Evolutionary conservation across 306 rosid genomes (phyloP), one percentile per base, ranked within the genome.

Genomic region (Nissolia schottii): DNA sequence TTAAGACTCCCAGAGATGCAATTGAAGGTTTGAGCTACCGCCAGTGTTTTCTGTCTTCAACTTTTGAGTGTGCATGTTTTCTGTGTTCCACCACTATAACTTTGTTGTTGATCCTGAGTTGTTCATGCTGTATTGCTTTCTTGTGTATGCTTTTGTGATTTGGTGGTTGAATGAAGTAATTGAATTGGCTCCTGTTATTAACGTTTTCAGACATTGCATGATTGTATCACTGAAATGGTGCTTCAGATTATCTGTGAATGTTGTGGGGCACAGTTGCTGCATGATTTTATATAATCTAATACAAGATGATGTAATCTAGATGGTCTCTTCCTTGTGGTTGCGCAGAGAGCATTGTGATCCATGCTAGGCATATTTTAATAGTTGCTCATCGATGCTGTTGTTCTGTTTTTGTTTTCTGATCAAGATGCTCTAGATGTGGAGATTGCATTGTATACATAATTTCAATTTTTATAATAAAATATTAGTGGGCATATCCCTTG

Each of bases 1-100:
- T 83, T 79, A 88, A 88, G 87, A 88, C 90, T 15, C 90, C 88
- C 22, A 77, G 90, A 65, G 93, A 88, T 0, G 88, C 90, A 14
- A 83, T 79, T 75, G 85, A 88, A 61, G 93, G 93, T 81, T 18
- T 71, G 12, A 41, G 4, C 15, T 5, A 12, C 2, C 19, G 28
- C 0, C 25, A 3, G 13, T 23, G 24, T 53, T 19, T 45, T 15
- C 29, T 32, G 12, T 25, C 12, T 19, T 27, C 73, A 23, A 6
- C 1, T 22, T 60, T 40, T 6, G 53, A 7, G 37, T 12, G 18
- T n/a, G n/a, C n/a, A n/a, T n/a, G n/a, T 8, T 51, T 4, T 1
- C 5, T 22, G 13, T 6, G 25, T 20, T 35, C 15, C 5, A 12
- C 12, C 16, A 13, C n/a, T n/a, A 13, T 48, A 15, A 48, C 18